phyloP scores from a whole-genome alignment of 2,329 filamentous ascomycete genomes.

The Arthroderma sp. region DNA sequence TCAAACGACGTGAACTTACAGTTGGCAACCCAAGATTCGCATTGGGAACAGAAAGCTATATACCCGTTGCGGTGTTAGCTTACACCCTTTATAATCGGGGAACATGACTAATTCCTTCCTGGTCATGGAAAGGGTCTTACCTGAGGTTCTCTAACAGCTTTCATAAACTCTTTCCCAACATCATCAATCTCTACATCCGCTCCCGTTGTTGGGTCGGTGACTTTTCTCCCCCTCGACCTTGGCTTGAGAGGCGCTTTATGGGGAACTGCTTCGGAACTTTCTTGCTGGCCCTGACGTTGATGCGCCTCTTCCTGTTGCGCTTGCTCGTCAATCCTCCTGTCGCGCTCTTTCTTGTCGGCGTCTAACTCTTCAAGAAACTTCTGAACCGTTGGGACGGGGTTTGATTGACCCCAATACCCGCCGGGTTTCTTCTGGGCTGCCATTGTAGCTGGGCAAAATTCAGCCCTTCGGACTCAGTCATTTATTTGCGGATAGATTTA shows the following conservation, averaged over 20 bases:
- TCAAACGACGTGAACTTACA: constrained; percentile 22
- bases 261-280: constrained; percentile 26
- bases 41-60: constrained; percentile 70
- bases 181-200: constrained; percentile 77
- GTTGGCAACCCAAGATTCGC: constrained; percentile 69
- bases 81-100: neutral
- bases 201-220: constrained; percentile 81
- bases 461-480: neutral
- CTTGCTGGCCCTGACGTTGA: constrained; percentile 16
- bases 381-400: constrained; percentile 77
- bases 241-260: constrained; percentile 36
- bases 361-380: constrained; percentile 72
- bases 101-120: too few species aligned
- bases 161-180: constrained; percentile 56
- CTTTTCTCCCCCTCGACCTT: constrained; percentile 40
- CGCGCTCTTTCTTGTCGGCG: constrained; percentile 61
- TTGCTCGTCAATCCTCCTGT: constrained; percentile 55
- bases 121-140: constrained; percentile 27
- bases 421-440: constrained; percentile 36
- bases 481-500: neutral
- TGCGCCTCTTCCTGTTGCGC: constrained; percentile 27
- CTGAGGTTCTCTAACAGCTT: constrained; percentile 57
- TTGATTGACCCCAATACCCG: constrained; percentile 68
- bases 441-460: constrained; percentile 20
- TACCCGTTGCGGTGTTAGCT: neutral